phyloP scores from a whole-genome alignment of 2,329 filamentous ascomycete genomes.

The Fusarium bulbicola region DNA sequence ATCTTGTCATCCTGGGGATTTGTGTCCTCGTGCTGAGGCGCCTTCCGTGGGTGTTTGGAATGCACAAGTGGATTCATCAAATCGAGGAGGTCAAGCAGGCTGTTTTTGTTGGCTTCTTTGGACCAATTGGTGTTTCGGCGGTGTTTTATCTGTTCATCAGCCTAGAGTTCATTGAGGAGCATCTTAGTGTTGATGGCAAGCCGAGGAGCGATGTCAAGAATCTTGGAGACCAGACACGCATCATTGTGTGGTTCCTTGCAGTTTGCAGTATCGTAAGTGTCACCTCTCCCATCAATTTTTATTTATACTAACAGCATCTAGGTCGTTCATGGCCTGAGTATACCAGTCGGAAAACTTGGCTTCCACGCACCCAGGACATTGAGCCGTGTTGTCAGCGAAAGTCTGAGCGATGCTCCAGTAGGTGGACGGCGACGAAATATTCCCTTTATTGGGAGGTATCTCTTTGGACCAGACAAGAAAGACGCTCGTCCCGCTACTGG shows the following conservation, averaged over 20 bases:
- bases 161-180: conserved; percentile 73
- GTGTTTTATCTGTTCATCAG: conserved; percentile 90
- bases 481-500: background rate
- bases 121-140: conserved; percentile 89
- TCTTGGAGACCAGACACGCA: conserved; percentile 71
- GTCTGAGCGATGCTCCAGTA: conserved; percentile 12
- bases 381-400: conserved; percentile 45
- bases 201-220: conserved; percentile 51
- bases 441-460: conserved; percentile 30
- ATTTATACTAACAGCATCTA: background rate
- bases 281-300: background rate
- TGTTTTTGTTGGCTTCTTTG: conserved; percentile 90
- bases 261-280: conserved; percentile 81
- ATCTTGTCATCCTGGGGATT: conserved; percentile 77
- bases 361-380: conserved; percentile 71
- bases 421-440: conserved; percentile 23
- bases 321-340: conserved; percentile 82
- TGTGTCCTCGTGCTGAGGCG: conserved; percentile 81
- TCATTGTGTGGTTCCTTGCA: conserved; percentile 87
- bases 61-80: conserved; percentile 81
- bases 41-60: conserved; percentile 76
- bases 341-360: conserved; percentile 76
- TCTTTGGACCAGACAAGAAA: background rate
- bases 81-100: conserved; percentile 80
- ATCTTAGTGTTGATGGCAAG: conserved; percentile 61